Evolutionary conservation across 2,329 filamentous ascomycete species (phyloP), one percentile per base, ranked within the genome.

Genomic region (Trichoderma citrinoviride): DNA sequence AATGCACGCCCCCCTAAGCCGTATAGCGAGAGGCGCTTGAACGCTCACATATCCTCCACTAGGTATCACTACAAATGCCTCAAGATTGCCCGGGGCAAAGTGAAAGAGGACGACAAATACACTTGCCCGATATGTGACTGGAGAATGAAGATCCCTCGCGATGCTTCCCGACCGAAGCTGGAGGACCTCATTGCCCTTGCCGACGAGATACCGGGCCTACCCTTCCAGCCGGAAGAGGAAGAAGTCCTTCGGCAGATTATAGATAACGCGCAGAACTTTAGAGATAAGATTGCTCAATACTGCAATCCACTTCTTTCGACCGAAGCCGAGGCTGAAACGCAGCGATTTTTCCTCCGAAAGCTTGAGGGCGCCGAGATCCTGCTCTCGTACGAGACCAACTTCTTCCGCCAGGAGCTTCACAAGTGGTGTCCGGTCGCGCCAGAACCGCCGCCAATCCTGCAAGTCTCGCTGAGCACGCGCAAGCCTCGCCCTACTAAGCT

Each of bases 51-150:
- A 43, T 10, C 5, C 12, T 14, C 10, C 27, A 15, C 8, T 67
- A 93, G 90, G 91, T 99, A 99, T 74, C 95, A 99, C 73, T 94
- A 95, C 66, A 98, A 97, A 77, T 99, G 95, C 72, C 83, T 99
- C 43, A 99, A 99, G 80, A 97, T 99, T 73, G 95, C 95, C 3
- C 87, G 95, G 56, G 95, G 95, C 60, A 99, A 98, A 75, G 92
- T 99, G 71, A 98, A 98, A 78, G 95, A 98, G 74, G 94, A 97
- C 68, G 95, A 98, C 74, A 97, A 96, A 76, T 99, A 97, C 75
- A 98, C 94, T 1, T 99, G 95, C 73, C 95, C 95, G 0, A 96
- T 99, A 67, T 99, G 95, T 75, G 95, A 99, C 76, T 97, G 93
- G 87, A 90, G 95, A 19, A 91, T 97, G 74, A 96, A 94, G 79